Evolutionary conservation across 164 flowering plant genomes (phyloP), one percentile per base, ranked within the genome.

Genomic region (Nelumbo lutea): DNA sequence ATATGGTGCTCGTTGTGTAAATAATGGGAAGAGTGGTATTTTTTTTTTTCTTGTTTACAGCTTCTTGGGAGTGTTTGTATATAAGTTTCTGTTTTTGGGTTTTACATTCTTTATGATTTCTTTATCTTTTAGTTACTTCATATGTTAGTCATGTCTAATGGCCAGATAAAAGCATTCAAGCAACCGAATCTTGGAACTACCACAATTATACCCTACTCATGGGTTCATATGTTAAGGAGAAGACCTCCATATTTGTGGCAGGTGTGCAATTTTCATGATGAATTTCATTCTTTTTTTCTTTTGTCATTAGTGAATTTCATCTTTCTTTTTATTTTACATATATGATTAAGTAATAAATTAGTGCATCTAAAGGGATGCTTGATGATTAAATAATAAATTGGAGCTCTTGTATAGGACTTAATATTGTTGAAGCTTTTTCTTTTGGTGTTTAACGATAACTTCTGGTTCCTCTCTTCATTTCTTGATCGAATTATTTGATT

Each of bases 141-240:
- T 51, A 13, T 51, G 42, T 48, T 66, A n/a, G 14, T 72, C 15
- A 66, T 42, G 1, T 64, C 9, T 66, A 9, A n/a, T 65, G 43
- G 43, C 43, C 70, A 72, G 74, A 66, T 15, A 42, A 11, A 11
- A 48, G 74, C 11, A 27, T 57, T 14, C 64, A 61, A 14, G 11
- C 65, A 43, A 44, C 47, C 27, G 5, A 42, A 48, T 42, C 40
- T 71, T 50, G 61, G 41, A 51, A 66, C 59, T 42, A 3, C 66
- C 15, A 14, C 43, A 41, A 44, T 27, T 59, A 47, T 64, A 38
- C 40, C 43, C 55, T 66, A 15, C 59, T 66, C 59, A 60, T 66
- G 70, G 60, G 69, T 60, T 66, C 66, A 53, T 60, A 50, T 72
- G 66, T 59, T 66, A 43, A 66, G 70, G 65, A 70, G 67, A 46